phyloP scores from a whole-genome alignment of 208 protist genomes.

The Leishmania braziliensis region DNA sequence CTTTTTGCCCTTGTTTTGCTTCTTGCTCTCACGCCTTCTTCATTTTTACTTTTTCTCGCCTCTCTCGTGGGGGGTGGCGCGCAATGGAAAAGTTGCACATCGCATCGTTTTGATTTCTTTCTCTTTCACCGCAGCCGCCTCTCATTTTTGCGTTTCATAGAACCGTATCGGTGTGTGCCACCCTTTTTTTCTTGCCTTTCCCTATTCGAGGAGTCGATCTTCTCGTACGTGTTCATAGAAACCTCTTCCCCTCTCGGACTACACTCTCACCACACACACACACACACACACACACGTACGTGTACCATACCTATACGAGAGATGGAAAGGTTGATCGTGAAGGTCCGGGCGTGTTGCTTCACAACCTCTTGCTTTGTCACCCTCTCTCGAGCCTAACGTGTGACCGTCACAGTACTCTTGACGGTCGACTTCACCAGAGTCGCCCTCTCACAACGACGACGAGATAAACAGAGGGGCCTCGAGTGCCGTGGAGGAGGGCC shows the following conservation, averaged over 20 bases:
- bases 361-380: not conserved
- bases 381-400: not conserved
- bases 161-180: not conserved
- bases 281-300: not conserved
- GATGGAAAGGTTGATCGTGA: not conserved
- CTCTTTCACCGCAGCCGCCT: constrained; percentile 3
- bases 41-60: not conserved
- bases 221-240: not conserved
- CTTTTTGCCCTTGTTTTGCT: not conserved
- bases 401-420: not conserved
- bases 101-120: not conserved
- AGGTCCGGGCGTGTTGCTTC: not conserved
- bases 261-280: not conserved
- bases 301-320: not conserved
- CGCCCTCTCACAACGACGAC: not conserved
- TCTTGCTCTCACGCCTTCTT: not conserved
- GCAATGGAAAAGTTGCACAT: not conserved
- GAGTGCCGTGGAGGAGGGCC: not conserved
- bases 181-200: not conserved
- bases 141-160: constrained; percentile 2
- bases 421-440: constrained; percentile 1
- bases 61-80: not conserved
- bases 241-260: not conserved
- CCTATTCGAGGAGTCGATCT: not conserved
- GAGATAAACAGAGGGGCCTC: not conserved